Evolutionary conservation across 805 yeast species (phyloP), one percentile per base, ranked within the genome.

Genomic region (Metschnikowia drakensbergensis): DNA sequence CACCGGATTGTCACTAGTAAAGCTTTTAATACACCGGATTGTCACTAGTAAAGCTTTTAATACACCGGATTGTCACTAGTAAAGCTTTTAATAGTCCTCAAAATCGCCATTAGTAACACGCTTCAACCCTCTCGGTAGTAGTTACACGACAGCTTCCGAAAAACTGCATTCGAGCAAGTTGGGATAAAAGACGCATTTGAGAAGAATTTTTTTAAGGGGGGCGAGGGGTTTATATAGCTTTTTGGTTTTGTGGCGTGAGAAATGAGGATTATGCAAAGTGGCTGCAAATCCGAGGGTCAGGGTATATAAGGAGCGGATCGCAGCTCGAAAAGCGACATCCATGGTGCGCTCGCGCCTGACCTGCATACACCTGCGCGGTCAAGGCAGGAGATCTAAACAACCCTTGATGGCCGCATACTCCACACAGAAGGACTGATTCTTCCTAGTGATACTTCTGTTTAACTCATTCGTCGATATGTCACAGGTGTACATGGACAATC

Each of bases 401-500:
- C 5, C 38, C 17, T 6, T 11, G 6, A 34, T 17, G 9, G 25
- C 17, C 17, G 17, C 11, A 13, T 13, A 9, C 17, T 17, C 37
- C 13, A 11, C 9, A 11, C 10, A 36, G 13, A 23, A 11, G 6
- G 10, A 37, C 39, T 5, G 11, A 25, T 10, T 11, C 27, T 8
- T 17, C 17, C 17, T 17, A 17, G 17, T 17, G 17, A 17, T 36
- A 25, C 29, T 25, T n/a, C 41, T 8, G 13, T n/a, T n/a, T n/a
- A 22, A 30, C 33, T 30, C 13, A 33, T 13, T 26, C 11, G 6
- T 25, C 13, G 32, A 8, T 10, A 42, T 42, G 46, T 42, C 46
- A 10, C 33, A 42, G 10, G 11, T 37, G 13, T 29, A 22, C 35
- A 86, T 87, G 95, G 89, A 87, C 66, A 88, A 87, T 58, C 96